Evolutionary conservation across 768 basidiomycete species (phyloP).

Genomic region (Mycena chlorophos): DNA sequence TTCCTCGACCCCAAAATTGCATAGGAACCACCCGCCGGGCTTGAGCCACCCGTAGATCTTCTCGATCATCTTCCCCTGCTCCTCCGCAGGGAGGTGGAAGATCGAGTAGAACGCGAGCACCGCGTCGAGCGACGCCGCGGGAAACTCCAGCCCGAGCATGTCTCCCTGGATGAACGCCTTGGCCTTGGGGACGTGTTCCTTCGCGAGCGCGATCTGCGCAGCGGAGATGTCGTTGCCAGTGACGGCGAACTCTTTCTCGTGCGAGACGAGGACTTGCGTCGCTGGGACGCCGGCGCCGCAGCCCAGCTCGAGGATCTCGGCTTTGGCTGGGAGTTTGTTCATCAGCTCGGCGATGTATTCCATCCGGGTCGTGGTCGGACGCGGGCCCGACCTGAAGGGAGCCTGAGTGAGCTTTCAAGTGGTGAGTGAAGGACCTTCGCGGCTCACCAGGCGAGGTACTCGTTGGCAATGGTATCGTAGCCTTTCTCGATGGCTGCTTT

Average conservation of each 20-base stretch:
- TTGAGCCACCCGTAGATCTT: slow-evolving; percentile 31
- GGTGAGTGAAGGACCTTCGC: neutral
- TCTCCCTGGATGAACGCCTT: slow-evolving; percentile 27
- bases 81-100: slow-evolving; percentile 29
- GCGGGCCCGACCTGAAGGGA: slow-evolving; percentile 20
- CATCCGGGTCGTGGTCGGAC: slow-evolving; percentile 23
- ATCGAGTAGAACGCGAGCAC: slow-evolving; percentile 32
- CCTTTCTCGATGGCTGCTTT: neutral
- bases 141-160: slow-evolving; percentile 27
- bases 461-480: neutral
- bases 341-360: slow-evolving; percentile 24
- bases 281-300: slow-evolving; percentile 31
- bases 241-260: slow-evolving; percentile 20
- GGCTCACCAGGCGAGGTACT: neutral
- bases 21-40: slow-evolving; percentile 28
- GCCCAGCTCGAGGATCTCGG: slow-evolving; percentile 30
- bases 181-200: slow-evolving; percentile 24
- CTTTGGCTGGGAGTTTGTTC: slow-evolving; percentile 20
- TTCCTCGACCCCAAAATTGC: slow-evolving; percentile 22
- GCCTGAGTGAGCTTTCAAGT: neutral
- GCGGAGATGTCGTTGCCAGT: slow-evolving; percentile 33
- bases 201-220: slow-evolving; percentile 29
- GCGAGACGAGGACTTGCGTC: slow-evolving; percentile 24
- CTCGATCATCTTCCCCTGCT: slow-evolving; percentile 29
- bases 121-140: slow-evolving; percentile 24